Base-by-base conservation (phyloP, 1,139 yeast genomes). In the Sugiyamaella grinbergsii region DNA sequence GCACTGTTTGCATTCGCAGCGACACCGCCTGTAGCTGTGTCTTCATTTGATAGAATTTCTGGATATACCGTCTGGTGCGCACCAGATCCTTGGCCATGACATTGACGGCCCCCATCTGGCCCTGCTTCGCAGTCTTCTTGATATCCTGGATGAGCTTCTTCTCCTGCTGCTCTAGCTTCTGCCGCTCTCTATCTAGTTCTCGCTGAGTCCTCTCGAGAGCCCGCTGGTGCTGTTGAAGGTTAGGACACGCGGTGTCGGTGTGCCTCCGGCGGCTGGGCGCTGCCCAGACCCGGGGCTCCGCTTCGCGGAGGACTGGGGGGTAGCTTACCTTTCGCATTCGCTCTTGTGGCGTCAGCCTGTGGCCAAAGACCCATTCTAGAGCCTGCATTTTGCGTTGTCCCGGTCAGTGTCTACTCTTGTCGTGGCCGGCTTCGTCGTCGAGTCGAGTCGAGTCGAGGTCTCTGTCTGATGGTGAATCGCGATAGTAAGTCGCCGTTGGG, bases 281-380 rank as follows among this genome's bases (percentile, higher is more conserved):
- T 18, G 43, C 34, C 34, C 43, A 40, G 34, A 28, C 43, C 43
- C 34, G 43, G 16, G 26, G 34, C 43, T 40, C 34, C 41, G 41
- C 31, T 37, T 37, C 41, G 20, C 41, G 16, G 39, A 19, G 24
- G 23, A 8, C 26, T 34, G 24, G 24, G 39, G 19, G 8, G 7
- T n/a, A n/a, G 61, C 74, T 47, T 61, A 73, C 77, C 62, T 86
- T 90, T 59, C 97, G 83, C 65, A 93, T 80, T 66, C 91, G 78
- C 71, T 93, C 98, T 65, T 90, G 97, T 5, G 98, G 98, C 43
- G 98, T 90, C 59, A 87, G 73, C 66, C 85, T 80, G 76, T 90
- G 88, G 13, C 98, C 98, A 71, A 93, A 93, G 23, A 89, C 90
- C 98, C 98, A 93, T 66, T 90, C 95, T 61, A 91, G 79, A 61